Base-by-base conservation (phyloP, 805 yeast genomes). In the Pichia nanzhaoensis region DNA sequence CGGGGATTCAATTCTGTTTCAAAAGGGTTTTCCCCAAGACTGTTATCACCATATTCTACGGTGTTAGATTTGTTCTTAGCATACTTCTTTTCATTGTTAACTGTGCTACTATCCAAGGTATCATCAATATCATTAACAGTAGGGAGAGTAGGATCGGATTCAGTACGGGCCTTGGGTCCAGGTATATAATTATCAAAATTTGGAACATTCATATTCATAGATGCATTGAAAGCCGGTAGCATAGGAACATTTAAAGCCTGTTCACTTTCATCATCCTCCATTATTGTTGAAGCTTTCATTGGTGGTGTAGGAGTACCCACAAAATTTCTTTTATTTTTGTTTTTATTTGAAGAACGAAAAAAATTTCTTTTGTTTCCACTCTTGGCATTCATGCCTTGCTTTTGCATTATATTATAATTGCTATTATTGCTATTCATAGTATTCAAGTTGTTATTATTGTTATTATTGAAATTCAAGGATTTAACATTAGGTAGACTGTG, bases 191-290 rank as follows among this genome's bases (percentile, higher is more conserved):
- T 14, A 1, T 39, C 36, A 7, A 16, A 9, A 20, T 39, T 33
- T 7, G 30, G 2, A 9, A 36, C 12, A 2, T 36, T 24, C 20
- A 7, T 14, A 17, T 33, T 34, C 8, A 33, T 17, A 10, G 9
- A 7, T 16, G 13, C 18, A 27, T 34, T 42, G 45, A 61, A 61
- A 12, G 51, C 45, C 0, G 66, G 65, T 12, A 62, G 42, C 16
- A 54, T 39, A 2, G 65, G 66, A 2, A 59, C 56, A 22, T 39
- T 39, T 10, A 48, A 32, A 5, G 51, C 59, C 1, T 46, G 45
- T n/a, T 55, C 65, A 27, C 51, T 52, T 38, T 62, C 67, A 41
- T 60, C 63, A 36, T 60, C 64, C 47, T 62, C 67, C 39, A 59
- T 42, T 12, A 60, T 57, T 0, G 64, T 64, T 1, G 56, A 48